A percentile compares a stretch with the other conserved stretches of the same genome.
Conservation (phyloP, 2,329 filamentous ascomycete species). For the Myriosclerotinia scirpicola region DNA sequence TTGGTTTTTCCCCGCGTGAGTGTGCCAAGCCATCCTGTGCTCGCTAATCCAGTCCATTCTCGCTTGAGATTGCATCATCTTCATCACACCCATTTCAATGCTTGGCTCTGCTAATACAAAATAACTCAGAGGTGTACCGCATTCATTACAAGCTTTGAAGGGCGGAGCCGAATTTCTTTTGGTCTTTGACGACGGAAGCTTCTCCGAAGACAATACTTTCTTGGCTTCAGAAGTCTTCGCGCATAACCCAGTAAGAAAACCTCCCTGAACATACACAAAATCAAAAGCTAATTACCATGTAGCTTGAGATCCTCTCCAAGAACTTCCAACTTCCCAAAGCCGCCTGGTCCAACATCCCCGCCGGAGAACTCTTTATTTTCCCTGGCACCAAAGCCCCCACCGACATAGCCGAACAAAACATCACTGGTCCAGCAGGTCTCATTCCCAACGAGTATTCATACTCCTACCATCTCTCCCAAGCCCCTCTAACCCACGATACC, state of each 20-base stretch:
- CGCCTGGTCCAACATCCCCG: conserved; percentile 50
- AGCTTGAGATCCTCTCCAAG: conserved; percentile 53
- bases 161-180: conserved; percentile 67
- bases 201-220: conserved; percentile 70
- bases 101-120: background rate
- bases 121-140: conserved; percentile 62
- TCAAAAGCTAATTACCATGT: conserved; percentile 23
- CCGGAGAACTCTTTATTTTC: conserved; percentile 53
- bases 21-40: background rate
- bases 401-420: conserved; percentile 49
- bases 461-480: conserved; percentile 56
- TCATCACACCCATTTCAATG: background rate
- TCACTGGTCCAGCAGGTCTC: conserved; percentile 48
- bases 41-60: background rate
- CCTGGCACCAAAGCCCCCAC: conserved; percentile 50
- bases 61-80: background rate
- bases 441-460: conserved; percentile 45
- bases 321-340: conserved; percentile 51
- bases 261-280: too few species aligned
- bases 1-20: conserved; percentile 74
- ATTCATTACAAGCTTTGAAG: conserved; percentile 71
- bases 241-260: conserved; percentile 42
- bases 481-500: conserved; percentile 70
- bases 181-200: conserved; percentile 59
- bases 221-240: conserved; percentile 69